Evolutionary conservation across 2,329 filamentous ascomycete genomes (phyloP).

Genomic region (Lachnellula hyalina): DNA sequence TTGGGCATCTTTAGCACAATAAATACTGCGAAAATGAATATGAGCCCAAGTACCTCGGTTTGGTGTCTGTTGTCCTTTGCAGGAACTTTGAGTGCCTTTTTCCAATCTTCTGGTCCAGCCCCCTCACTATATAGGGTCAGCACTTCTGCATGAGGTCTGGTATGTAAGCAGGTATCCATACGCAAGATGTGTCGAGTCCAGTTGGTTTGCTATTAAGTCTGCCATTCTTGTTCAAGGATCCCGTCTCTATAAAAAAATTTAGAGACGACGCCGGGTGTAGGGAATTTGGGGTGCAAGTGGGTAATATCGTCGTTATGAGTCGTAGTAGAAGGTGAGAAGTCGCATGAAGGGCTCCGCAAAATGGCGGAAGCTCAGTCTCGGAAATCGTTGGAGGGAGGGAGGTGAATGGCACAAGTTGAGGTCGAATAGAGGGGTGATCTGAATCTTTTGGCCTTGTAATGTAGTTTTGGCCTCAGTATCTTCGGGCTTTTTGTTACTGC

Average conservation of each 20-base stretch:
- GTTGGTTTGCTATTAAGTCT: conserved; percentile 47
- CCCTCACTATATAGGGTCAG: conserved; percentile 40
- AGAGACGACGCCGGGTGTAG: conserved; percentile 1
- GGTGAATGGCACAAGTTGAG: conserved; percentile 6
- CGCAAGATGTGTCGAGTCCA: conserved; percentile 49
- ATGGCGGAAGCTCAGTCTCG: conserved; percentile 1
- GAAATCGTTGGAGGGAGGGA: conserved; percentile 3
- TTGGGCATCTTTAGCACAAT: conserved; percentile 15
- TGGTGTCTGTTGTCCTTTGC: conserved; percentile 71
- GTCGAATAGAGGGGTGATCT: conserved; percentile 16
- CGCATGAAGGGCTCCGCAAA: conserved; percentile 10
- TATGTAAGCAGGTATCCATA: conserved; percentile 23
- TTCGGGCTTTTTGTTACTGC: conserved; percentile 5
- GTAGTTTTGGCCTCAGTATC: conserved; percentile 4
- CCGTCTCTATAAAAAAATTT: not conserved
- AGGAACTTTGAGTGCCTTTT: conserved; percentile 65
- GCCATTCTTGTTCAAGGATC: conserved; percentile 33
- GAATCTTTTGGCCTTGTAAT: conserved; percentile 1
- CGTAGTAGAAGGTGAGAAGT: conserved; percentile 5
- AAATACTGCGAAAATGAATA: not conserved
- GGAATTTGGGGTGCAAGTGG: not conserved
- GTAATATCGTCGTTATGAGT: conserved; percentile 2
- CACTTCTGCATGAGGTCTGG: conserved; percentile 31
- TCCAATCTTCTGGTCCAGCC: conserved; percentile 59
- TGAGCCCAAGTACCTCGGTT: conserved; percentile 57